Percentiles rank a stretch among this genome's conserved stretches.
Evolutionary conservation across 2,329 filamentous ascomycete genomes (phyloP).

Genomic region (Exophiala sp.): DNA sequence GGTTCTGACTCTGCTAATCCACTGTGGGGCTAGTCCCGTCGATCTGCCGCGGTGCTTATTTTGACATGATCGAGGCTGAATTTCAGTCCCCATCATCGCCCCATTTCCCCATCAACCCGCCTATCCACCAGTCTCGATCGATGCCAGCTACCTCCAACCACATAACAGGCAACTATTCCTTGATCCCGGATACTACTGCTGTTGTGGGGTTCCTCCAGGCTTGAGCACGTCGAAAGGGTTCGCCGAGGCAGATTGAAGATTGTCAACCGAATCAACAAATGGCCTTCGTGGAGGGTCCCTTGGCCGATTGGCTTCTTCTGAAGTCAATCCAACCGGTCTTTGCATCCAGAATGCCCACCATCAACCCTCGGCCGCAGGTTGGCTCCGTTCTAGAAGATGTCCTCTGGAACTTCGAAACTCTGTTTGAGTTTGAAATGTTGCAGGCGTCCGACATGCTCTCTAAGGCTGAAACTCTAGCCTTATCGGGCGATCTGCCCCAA

Average conservation of each 20-base stretch:
- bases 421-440: constrained; percentile 1
- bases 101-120: no score
- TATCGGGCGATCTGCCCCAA: background rate
- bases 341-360: background rate
- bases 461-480: background rate
- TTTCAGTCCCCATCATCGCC: no score
- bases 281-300: background rate
- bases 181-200: no score
- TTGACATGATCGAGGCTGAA: no score
- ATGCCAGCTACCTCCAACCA: no score
- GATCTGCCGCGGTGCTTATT: no score
- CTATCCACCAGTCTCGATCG: no score
- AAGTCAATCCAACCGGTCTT: background rate
- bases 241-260: background rate
- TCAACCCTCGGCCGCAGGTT: background rate
- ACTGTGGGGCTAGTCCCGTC: no score
- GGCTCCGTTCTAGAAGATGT: background rate
- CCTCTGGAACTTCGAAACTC: background rate
- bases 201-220: no score
- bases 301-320: background rate
- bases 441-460: background rate
- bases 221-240: no score
- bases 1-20: no score
- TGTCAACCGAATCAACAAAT: background rate
- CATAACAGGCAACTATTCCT: no score